Percentiles rank a stretch among this genome's conserved stretches.
phyloP scores from a whole-genome alignment of 2,329 filamentous ascomycete species.

The Xylariaceae sp. region DNA sequence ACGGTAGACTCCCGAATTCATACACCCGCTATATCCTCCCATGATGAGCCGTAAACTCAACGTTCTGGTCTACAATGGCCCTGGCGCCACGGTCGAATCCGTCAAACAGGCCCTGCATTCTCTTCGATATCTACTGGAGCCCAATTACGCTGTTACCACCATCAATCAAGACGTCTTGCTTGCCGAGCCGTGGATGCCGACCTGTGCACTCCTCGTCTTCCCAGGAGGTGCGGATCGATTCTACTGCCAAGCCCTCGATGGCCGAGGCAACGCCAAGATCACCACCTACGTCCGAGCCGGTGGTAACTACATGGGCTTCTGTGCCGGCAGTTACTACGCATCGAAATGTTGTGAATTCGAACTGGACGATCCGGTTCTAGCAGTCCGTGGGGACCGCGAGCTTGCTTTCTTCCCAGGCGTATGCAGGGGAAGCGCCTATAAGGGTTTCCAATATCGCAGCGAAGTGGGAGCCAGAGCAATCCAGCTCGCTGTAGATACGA shows the following conservation, averaged over 20 bases:
- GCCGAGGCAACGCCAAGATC: conserved; percentile 80
- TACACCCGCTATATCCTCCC: too few relatives aligned
- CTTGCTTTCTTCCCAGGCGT: conserved; percentile 82
- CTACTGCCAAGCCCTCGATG: conserved; percentile 85
- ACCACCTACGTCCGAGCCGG: conserved; percentile 79
- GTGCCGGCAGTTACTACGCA: conserved; percentile 92
- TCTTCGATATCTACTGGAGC: conserved; percentile 77
- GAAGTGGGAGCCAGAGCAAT: conserved; percentile 78
- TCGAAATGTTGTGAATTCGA: conserved; percentile 83
- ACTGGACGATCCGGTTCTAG: conserved; percentile 72
- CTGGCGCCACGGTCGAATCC: conserved; percentile 81
- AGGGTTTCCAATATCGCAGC: conserved; percentile 85
- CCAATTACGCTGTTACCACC: conserved; percentile 89
- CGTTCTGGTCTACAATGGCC: conserved; percentile 90
- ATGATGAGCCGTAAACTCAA: conserved; percentile 72
- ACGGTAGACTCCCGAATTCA: too few relatives aligned
- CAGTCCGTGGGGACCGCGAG: conserved; percentile 82
- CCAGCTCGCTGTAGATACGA: conserved; percentile 59
- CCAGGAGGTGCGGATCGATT: conserved; percentile 92
- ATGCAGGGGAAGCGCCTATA: conserved; percentile 82
- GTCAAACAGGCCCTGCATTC: conserved; percentile 86
- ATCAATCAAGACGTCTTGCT: conserved; percentile 73
- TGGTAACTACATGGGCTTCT: conserved; percentile 84
- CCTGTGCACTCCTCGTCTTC: conserved; percentile 85
- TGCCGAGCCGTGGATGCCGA: conserved; percentile 85